These are phyloP conservation scores for Jatropha podagrica DNA, from an alignment of 441 rosid genomes.

Conservation along the genomic window DNA sequence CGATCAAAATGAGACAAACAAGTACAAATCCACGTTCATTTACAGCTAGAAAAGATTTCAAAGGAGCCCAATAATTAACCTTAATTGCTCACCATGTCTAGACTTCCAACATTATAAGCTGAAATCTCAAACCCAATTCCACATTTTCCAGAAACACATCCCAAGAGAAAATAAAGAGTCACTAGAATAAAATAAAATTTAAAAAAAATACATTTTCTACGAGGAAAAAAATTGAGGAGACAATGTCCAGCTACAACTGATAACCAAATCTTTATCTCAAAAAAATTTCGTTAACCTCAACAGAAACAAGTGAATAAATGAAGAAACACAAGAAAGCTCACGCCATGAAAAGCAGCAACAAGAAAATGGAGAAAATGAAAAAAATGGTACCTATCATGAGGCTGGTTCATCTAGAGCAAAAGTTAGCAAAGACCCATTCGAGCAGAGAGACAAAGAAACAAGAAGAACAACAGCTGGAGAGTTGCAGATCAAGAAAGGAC, in stretches of 20 bases:
- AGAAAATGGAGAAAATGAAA: conserved; percentile 10
- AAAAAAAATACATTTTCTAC: conserved; percentile 6
- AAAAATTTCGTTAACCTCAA: conserved; percentile 14
- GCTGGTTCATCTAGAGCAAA: conserved; percentile 27
- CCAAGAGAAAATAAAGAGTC: conserved; percentile 12
- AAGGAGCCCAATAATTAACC: conserved; percentile 14
- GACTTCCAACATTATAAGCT: conserved; percentile 24
- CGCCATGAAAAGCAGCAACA: conserved; percentile 8
- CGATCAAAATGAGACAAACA: conserved; percentile 1
- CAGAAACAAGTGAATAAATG: conserved; percentile 17
- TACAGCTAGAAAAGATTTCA: conserved; percentile 7
- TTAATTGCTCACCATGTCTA: not conserved
- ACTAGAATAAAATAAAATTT: conserved; percentile 1
- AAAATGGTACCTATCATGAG: conserved; percentile 38
- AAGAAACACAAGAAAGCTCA: no score
- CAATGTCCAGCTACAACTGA: conserved; percentile 33
- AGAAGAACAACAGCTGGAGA: conserved; percentile 28
- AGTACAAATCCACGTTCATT: conserved; percentile 22
- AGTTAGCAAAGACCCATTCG: conserved; percentile 29
- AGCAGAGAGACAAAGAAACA: conserved; percentile 23
- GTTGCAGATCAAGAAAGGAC: conserved; percentile 46
- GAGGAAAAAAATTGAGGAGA: conserved; percentile 12
- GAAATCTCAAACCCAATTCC: conserved; percentile 23
- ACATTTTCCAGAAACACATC: conserved; percentile 17
- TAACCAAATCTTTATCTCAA: not conserved